Evolutionary conservation across 192 early-diverging fungal species (phyloP), one percentile per base, ranked within the genome.

Genomic region (Entomortierella parvispora): DNA sequence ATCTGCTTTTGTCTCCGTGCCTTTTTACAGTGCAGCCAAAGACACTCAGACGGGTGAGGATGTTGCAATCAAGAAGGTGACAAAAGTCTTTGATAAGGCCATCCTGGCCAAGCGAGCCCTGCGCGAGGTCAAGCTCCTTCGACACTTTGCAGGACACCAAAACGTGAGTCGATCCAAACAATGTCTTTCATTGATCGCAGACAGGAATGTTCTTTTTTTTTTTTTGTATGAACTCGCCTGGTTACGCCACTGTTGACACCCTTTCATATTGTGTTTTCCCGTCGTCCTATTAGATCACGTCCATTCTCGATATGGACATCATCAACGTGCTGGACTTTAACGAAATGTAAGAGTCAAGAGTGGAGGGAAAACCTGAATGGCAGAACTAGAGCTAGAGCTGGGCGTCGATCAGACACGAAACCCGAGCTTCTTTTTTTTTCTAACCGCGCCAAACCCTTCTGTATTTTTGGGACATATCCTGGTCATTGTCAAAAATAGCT

Each of bases 61-160:
- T 68, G 93, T 98, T 18, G 96, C 96, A 56, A 96, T 99, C 81
- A 99, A 99, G 76, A 85, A 85, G 69, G 82, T 85, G 25, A 81
- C 74, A 44, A 85, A 83, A 45, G 88, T 95, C 50, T 95, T 94
- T 83, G 94, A 96, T 34, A 93, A 95, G 81, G 85, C 90, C 45
- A 94, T 97, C 65, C 86, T 97, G 12, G 92, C 95, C 46, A 97
- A 97, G 84, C 87, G 96, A 54, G 95, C 94, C 28, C 71, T 98
- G 70, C 89, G 96, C 51, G 96, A 98, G 81, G 89, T 98, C 78
- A 98, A 98, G 82, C 88, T 98, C 4, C 85, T 98, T 69, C 83
- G 89, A 50, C 96, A 98, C 81, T 94, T 98, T 63, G 94, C 93
- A 80, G 96, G 96, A 57, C 94, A 98, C 68, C 95, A 98, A 63